A percentile compares a stretch with the other conserved stretches of the same genome.
Conservation (phyloP, 768 basidiomycete genomes). For the Tubosaeta brunneosetosa region DNA sequence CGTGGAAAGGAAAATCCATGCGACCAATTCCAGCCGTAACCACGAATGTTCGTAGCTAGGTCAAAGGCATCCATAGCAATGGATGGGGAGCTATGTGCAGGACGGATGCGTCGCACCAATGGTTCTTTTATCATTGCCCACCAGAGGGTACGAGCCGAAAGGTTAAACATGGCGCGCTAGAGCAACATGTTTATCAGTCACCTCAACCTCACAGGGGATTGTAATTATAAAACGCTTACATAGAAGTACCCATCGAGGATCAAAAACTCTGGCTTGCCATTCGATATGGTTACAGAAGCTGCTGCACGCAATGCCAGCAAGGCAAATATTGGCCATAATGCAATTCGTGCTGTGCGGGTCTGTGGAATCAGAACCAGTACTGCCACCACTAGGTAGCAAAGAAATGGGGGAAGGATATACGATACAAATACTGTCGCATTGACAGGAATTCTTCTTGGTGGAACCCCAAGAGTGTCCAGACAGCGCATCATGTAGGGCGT, state of each 20-base stretch:
- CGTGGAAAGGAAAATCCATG: slow-evolving; percentile 21
- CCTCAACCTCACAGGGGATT: too few relatives aligned
- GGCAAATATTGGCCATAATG: slow-evolving; percentile 43
- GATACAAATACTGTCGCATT: slow-evolving; percentile 31
- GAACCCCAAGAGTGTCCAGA: neutral
- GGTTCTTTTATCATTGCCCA: slow-evolving; percentile 16
- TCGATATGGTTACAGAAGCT: slow-evolving; percentile 6
- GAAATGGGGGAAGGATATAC: slow-evolving; percentile 38
- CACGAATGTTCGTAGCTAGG: slow-evolving; percentile 48
- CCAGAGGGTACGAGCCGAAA: slow-evolving; percentile 13
- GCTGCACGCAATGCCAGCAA: slow-evolving; percentile 35
- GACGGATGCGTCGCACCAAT: slow-evolving; percentile 9
- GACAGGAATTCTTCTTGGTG: slow-evolving; percentile 20
- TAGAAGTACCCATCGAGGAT: slow-evolving; percentile 7
- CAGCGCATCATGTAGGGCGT: too few relatives aligned
- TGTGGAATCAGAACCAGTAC: slow-evolving; percentile 44
- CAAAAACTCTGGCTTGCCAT: neutral
- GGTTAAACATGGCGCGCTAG: slow-evolving; percentile 8
- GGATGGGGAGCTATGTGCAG: neutral
- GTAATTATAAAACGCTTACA: slow-evolving; percentile 5
- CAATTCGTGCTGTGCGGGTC: slow-evolving; percentile 41
- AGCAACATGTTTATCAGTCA: too few relatives aligned
- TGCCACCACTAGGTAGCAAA: slow-evolving; percentile 45
- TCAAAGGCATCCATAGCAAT: slow-evolving; percentile 41
- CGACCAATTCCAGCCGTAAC: slow-evolving; percentile 61